Conservation (phyloP, 805 yeast genomes). For the Trichomonascus vanleenenianus region DNA sequence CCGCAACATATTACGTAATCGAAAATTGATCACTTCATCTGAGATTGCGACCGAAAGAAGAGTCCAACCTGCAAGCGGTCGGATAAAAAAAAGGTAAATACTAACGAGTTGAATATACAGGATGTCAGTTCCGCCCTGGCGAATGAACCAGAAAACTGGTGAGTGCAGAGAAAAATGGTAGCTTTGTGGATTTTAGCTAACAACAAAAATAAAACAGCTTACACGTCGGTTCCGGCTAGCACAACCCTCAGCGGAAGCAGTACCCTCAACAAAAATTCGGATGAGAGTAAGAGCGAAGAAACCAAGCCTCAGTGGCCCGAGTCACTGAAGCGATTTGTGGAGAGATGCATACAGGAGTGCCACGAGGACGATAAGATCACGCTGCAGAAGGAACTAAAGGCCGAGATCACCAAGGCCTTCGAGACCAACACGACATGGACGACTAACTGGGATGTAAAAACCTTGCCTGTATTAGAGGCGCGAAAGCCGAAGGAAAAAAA, state of each 20-base stretch:
- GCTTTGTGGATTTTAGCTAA: neutral
- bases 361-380: conserved; percentile 30
- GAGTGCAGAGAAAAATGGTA: neutral
- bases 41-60: neutral
- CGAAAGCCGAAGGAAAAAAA: conserved; percentile 2
- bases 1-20: neutral
- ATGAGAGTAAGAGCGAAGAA: neutral
- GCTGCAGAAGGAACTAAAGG: conserved; percentile 45
- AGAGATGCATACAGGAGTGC: conserved; percentile 37
- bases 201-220: conserved; percentile 2
- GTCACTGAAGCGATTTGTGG: conserved; percentile 44
- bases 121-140: conserved; percentile 20
- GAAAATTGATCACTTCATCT: neutral
- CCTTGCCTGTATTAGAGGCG: conserved; percentile 35
- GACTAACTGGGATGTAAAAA: conserved; percentile 48
- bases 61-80: neutral
- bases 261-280: neutral
- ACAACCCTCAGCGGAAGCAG: neutral
- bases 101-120: neutral
- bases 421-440: conserved; percentile 35
- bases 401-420: conserved; percentile 42
- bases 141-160: conserved; percentile 5
- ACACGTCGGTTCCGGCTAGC: conserved; percentile 4
- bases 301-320: conserved; percentile 42
- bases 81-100: neutral